phyloP scores from a whole-genome alignment of 306 rosid genomes.

The Sicyos baderoa region DNA sequence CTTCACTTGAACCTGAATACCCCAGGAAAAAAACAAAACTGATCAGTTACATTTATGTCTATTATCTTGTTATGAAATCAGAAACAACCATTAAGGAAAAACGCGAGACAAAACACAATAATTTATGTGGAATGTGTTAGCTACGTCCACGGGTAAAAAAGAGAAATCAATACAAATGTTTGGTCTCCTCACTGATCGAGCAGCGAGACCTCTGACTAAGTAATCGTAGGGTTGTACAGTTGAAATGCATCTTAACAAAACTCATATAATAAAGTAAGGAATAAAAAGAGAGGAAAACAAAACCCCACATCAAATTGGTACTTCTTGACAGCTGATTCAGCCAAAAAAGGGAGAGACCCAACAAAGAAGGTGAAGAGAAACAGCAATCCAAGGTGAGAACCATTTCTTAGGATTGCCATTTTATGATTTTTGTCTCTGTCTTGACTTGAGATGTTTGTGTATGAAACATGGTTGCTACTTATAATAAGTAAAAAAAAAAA shows the following conservation, averaged over 20 bases:
- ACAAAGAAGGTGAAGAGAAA: constrained; percentile 2
- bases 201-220: too few species aligned
- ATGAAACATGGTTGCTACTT: constrained; percentile 1
- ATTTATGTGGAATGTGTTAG: too few species aligned
- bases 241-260: too few species aligned
- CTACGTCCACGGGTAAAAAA: too few species aligned
- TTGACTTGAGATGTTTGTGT: neutral
- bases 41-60: neutral
- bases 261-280: neutral
- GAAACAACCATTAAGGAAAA: too few species aligned
- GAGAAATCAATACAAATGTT: too few species aligned
- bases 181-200: too few species aligned
- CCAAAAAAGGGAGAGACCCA: constrained; percentile 1
- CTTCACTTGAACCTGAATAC: constrained; percentile 25
- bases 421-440: too few species aligned
- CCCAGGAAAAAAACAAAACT: neutral
- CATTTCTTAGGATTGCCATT: constrained; percentile 9
- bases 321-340: constrained; percentile 10
- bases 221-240: too few species aligned
- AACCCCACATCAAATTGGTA: constrained; percentile 16
- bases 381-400: constrained; percentile 13
- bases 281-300: neutral
- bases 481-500: neutral
- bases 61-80: neutral
- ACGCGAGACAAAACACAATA: too few species aligned